Base-by-base conservation (phyloP, 129 eudicot species). In the Pulicaria dysenterica region DNA sequence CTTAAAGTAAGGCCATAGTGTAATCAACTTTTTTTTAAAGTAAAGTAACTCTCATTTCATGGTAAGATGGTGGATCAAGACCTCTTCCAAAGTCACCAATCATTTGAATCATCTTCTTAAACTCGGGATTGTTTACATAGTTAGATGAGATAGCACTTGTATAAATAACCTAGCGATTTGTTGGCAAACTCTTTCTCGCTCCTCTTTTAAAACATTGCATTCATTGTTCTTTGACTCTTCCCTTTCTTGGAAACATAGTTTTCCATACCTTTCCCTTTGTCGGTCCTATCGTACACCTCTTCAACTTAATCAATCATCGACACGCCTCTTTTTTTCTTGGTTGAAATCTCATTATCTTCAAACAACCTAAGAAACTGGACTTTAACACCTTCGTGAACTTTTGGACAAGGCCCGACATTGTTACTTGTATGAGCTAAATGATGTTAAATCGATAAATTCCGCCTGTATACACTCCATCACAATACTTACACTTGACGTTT, bases 71-170 rank as follows among this genome's bases (percentile, higher is more conserved):
- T 6, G 51, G 69, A 3, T 42, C 36, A 17, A 64, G 37, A 7
- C 69, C 69, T 43, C 51, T 64, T 19, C 69, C 69, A 41, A 40
- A 64, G 6, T 64, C 50, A 1, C 70, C 54, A n/a, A 64, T 31
- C 56, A 43, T 46, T 45, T 64, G 14, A 8, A 64, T 4, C 55
- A 64, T 64, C 15, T 58, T 36, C 3, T 24, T 24, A 24, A 24
- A 24, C 31, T 24, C 31, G 31, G 34, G 34, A 54, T 54, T 54
- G 34, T 14, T 54, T 54, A 54, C 59, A 19, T 11, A 54, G 15
- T 54, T 54, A 13, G 6, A 54, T 14, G 37, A 6, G 34, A 14
- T 6, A 16, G 59, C 31, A 54, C 59, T 54, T 15, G 34, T 16
- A 9, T 54, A 54, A 16, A 19, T 15, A 16, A 5, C 37, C 3